phyloP scores from a whole-genome alignment of 1,139 yeast genomes.

The Geotrichum macrosporum region DNA sequence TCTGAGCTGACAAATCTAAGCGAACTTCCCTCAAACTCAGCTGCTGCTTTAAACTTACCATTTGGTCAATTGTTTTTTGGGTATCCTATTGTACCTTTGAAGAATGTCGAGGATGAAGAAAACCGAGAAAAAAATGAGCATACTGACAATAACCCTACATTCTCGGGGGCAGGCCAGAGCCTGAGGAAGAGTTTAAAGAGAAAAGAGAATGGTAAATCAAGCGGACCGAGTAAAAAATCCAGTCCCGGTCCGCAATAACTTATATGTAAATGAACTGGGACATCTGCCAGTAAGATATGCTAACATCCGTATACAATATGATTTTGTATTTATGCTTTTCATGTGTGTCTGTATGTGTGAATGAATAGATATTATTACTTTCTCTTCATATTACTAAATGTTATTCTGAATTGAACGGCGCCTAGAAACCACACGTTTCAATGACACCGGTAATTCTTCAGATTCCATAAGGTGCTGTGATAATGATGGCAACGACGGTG shows the following conservation, averaged over 20 bases:
- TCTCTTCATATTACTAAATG: too few relatives aligned
- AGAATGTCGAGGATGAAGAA: slow-evolving; percentile 44
- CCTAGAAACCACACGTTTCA: slow-evolving; percentile 24
- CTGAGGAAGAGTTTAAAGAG: slow-evolving; percentile 64
- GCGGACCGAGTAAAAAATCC: background rate
- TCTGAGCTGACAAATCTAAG: slow-evolving; percentile 34
- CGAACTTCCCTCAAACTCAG: slow-evolving; percentile 49
- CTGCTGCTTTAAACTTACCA: slow-evolving; percentile 70
- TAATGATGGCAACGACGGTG: too few relatives aligned
- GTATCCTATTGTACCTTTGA: slow-evolving; percentile 76
- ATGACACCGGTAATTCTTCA: slow-evolving; percentile 22
- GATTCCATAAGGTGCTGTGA: too few relatives aligned
- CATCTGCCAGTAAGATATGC: too few relatives aligned
- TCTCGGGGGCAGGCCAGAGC: slow-evolving; percentile 25
- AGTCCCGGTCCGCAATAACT: slow-evolving; percentile 5
- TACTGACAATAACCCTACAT: slow-evolving; percentile 20
- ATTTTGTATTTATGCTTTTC: too few relatives aligned
- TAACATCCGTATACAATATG: too few relatives aligned
- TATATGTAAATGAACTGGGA: too few relatives aligned
- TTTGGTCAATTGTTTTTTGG: slow-evolving; percentile 91
- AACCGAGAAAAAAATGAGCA: slow-evolving; percentile 37
- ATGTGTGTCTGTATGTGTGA: too few relatives aligned
- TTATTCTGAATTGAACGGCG: slow-evolving; percentile 19
- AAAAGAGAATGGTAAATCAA: slow-evolving; percentile 45
- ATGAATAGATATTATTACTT: too few relatives aligned